Base-by-base conservation (phyloP, 2,329 filamentous ascomycete species). In the Fusarium acutatum region DNA sequence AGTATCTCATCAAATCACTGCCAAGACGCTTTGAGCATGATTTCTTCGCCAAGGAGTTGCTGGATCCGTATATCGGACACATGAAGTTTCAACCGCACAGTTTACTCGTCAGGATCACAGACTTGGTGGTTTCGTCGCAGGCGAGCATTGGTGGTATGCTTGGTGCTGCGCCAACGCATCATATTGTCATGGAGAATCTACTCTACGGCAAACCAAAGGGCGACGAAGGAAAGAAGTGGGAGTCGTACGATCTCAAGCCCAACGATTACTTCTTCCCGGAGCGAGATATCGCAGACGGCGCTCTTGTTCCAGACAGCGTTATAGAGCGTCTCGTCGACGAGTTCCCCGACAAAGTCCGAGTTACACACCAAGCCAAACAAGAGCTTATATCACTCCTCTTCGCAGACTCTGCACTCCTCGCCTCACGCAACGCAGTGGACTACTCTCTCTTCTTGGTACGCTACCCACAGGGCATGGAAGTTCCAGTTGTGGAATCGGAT, bases 171-270 rank as follows among this genome's bases (percentile, higher is more conserved):
- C 92, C 93, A 0, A 89, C 89, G 2, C 92, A 94, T 73, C 92
- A 94, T 77, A 92, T 94, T 67, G 86, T 94, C 76, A 94, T 94
- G 93, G 92, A 94, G 79, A 94, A 94, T 77, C 84, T 93, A 6
- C 83, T 94, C 30, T 89, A 88, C 69, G 92, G 92, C 4, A 86
- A 89, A 84, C 20, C 81, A 83, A 18, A 83, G 84, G 61, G 77
- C 78, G 15, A 79, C 81, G 50, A 78, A 83, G 62, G 63, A 8
- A 52, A 73, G 24, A 56, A 85, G 24, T 94, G 92, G 92, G 90
- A 94, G 78, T 90, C 88, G 3, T 94, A 91, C 81, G 93, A 94
- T 68, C 86, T 94, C 54, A 95, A 95, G 77, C 93, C 93, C 0
- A 89, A 87, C 28, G 88, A 90, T 64, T 94, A 94, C 82, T 94